Base-by-base conservation (phyloP, 1,139 yeast species). In the Pichia sp. region DNA sequence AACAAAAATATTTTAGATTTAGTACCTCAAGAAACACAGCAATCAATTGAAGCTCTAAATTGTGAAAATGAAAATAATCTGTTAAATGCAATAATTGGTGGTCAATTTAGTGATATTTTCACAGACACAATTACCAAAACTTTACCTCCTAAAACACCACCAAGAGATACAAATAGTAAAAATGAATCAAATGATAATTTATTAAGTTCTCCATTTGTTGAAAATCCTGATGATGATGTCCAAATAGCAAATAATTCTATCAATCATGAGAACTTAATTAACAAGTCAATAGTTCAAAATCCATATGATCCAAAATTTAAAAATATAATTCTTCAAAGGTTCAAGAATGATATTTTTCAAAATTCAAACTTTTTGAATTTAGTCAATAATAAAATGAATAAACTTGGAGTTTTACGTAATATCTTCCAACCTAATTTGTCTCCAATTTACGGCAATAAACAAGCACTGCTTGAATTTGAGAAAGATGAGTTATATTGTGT, bases 401-500 rank as follows among this genome's bases (percentile, higher is more conserved):
- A 58, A 34, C 42, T 56, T 3, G 6, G 33, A 0, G 40, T 36
- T 55, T 67, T 83, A 57, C 79, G 79, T 62, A 66, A 80, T 39
- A 75, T 82, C 56, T 79, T 83, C 67, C 79, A 77, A 54, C 77
- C 79, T 54, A 54, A 42, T 27, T 36, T 53, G 8, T 50, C 56
- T 2, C 65, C 73, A 4, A 52, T 64, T 7, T 66, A 69, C 56
- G 77, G 78, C 0, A 64, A 72, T 9, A 68, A 63, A 41, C 67
- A 67, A 43, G 65, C 78, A 0, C 67, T 75, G 52, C 61, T 79
- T n/a, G 76, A 75, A 50, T 72, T 68, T 52, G 64, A 66, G 44
- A 32, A 43, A 5, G 73, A 72, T 43, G 80, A 76, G 47, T 69
- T 77, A 5, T 79, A 72, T 59, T 77, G 82, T 53, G 69, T 87